Percentiles rank a stretch among this genome's conserved stretches.
Evolutionary conservation across 371 early-diverging fungal genomes (phyloP).

Genomic region (Mortierella sp.): DNA sequence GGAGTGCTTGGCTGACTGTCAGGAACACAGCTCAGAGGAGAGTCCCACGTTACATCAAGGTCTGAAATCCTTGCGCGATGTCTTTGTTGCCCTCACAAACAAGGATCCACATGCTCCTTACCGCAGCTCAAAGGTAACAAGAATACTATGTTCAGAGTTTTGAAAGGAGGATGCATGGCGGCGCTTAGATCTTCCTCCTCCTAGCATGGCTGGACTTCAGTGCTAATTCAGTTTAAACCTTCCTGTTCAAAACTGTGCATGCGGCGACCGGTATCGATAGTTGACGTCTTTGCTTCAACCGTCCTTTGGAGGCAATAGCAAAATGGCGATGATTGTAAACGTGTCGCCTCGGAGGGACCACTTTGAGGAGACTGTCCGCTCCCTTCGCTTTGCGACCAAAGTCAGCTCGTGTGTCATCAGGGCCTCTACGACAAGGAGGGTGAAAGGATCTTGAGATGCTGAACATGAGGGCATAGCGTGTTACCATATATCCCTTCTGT

Average conservation of each 20-base stretch:
- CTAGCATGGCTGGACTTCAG: neutral
- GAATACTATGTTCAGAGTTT: too few species aligned
- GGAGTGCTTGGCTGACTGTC: slow-evolving; percentile 64
- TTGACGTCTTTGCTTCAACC: slow-evolving; percentile 93
- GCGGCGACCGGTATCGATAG: neutral
- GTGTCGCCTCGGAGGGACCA: slow-evolving; percentile 79
- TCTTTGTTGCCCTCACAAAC: slow-evolving; percentile 86
- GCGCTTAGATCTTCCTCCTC: neutral
- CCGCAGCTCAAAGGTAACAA: slow-evolving; percentile 91
- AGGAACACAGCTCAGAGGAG: slow-evolving; percentile 77
- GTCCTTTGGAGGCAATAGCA: slow-evolving; percentile 91
- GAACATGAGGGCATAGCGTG: too few species aligned
- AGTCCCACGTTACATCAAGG: slow-evolving; percentile 96
- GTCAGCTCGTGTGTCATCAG: slow-evolving; percentile 59
- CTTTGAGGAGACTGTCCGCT: slow-evolving; percentile 88
- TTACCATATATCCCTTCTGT: too few species aligned
- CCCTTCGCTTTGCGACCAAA: slow-evolving; percentile 95
- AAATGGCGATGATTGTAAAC: slow-evolving; percentile 98
- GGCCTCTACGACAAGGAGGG: neutral
- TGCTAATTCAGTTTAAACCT: neutral
- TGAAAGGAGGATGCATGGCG: too few species aligned
- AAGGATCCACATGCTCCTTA: slow-evolving; percentile 91
- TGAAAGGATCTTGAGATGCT: neutral
- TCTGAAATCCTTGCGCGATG: slow-evolving; percentile 90
- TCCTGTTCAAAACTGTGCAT: neutral